Conservation (phyloP, 225 moss, liverwort and hornwort genomes). For the Ulota crispa region DNA sequence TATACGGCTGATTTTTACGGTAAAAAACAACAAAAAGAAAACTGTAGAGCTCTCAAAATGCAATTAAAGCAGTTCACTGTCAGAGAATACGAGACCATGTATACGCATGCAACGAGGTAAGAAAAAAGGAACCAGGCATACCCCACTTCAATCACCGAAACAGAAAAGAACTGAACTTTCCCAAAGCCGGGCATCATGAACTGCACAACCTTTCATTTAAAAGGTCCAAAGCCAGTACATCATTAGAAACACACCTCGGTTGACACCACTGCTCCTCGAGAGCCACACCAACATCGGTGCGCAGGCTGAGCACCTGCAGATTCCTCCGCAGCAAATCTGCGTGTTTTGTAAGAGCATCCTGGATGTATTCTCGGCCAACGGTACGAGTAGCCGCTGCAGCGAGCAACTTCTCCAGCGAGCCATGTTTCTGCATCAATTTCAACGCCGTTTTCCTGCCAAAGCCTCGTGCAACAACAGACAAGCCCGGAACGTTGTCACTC, state of each 20-base stretch:
- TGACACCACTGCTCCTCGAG: slow-evolving; percentile 74
- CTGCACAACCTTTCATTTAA: slow-evolving; percentile 46
- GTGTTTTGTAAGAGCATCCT: slow-evolving; percentile 74
- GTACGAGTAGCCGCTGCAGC: slow-evolving; percentile 64
- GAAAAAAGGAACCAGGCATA: background rate
- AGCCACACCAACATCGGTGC: slow-evolving; percentile 59
- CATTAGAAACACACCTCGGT: slow-evolving; percentile 58
- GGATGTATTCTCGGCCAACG: slow-evolving; percentile 80
- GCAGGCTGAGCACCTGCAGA: slow-evolving; percentile 69
- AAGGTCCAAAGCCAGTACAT: slow-evolving; percentile 51
- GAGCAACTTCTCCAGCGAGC: slow-evolving; percentile 74
- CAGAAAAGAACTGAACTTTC: background rate
- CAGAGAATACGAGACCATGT: background rate
- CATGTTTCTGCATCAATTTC: slow-evolving; percentile 94
- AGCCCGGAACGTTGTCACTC: slow-evolving; percentile 79
- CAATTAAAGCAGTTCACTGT: background rate
- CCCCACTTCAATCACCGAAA: background rate
- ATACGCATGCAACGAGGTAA: background rate
- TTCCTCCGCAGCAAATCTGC: slow-evolving; percentile 64
- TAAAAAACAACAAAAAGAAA: background rate
- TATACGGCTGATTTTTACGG: background rate
- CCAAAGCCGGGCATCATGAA: slow-evolving; percentile 17
- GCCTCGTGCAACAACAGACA: slow-evolving; percentile 64
- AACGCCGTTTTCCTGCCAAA: slow-evolving; percentile 87
- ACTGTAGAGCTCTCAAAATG: background rate